Percentiles rank a stretch among this genome's conserved stretches.
Evolutionary conservation across 495 filamentous ascomycete genomes (phyloP).

Genomic region (Tirmania nivea): DNA sequence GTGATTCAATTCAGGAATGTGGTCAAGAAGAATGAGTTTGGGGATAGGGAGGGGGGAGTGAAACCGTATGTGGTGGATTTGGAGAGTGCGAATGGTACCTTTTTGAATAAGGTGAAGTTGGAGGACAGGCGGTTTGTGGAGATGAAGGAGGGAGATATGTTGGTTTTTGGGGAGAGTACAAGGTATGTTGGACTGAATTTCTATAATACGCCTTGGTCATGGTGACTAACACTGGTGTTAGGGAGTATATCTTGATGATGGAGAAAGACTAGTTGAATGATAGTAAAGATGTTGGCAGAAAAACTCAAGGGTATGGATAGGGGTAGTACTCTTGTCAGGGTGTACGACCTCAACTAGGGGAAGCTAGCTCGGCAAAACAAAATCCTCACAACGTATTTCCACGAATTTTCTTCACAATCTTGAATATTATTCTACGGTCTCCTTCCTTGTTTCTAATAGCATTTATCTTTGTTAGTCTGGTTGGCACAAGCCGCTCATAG

Average conservation of each 20-base stretch:
- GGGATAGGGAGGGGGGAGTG: conserved; percentile 58
- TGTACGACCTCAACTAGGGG: no score
- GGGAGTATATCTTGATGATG: conserved; percentile 67
- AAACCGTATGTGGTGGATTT: conserved; percentile 84
- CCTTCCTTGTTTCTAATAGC: no score
- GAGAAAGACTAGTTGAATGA: conserved; percentile 10
- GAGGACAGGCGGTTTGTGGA: conserved; percentile 65
- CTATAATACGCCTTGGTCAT: not conserved
- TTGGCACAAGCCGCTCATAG: no score
- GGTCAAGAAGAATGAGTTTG: conserved; percentile 64
- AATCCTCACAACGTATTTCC: no score
- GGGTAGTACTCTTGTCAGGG: no score
- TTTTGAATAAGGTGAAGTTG: conserved; percentile 50
- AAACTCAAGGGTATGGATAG: not conserved
- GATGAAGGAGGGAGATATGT: conserved; percentile 65
- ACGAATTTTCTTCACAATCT: no score
- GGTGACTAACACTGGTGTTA: conserved; percentile 3
- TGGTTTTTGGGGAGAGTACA: conserved; percentile 69
- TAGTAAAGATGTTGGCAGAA: not conserved
- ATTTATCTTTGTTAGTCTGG: no score
- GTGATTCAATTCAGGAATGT: conserved; percentile 81
- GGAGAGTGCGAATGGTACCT: conserved; percentile 82
- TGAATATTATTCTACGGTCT: no score
- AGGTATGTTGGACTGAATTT: conserved; percentile 21
- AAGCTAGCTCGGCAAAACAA: no score